These are phyloP conservation scores for Spergularia marina DNA, from an alignment of 148 eudicot genomes.

Conservation along the genomic window DNA sequence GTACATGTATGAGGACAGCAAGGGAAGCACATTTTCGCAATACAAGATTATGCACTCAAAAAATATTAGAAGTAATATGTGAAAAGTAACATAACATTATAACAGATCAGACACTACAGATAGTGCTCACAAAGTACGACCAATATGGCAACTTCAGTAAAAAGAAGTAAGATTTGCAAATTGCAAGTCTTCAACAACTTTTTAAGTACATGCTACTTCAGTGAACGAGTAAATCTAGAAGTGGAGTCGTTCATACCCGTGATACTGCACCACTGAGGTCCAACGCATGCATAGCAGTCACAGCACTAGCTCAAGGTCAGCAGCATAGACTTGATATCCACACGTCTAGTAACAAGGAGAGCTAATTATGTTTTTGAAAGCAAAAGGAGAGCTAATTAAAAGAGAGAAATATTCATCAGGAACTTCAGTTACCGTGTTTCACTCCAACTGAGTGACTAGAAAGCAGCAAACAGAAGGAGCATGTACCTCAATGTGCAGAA, in stretches of 20 bases:
- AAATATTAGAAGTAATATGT: background rate
- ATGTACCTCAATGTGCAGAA: conserved; percentile 12
- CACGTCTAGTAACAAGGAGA: background rate
- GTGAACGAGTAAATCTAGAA: background rate
- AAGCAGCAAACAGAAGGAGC: background rate
- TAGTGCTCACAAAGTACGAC: background rate
- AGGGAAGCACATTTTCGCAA: background rate
- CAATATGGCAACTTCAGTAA: background rate
- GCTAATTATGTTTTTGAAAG: background rate
- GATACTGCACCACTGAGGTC: conserved; percentile 12
- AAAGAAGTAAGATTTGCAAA: background rate
- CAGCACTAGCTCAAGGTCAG: background rate
- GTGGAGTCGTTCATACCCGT: conserved; percentile 21
- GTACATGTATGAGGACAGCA: background rate
- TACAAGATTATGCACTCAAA: background rate
- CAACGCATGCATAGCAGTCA: background rate
- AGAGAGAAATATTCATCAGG: background rate
- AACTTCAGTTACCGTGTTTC: background rate
- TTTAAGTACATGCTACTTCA: background rate
- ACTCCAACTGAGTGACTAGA: background rate
- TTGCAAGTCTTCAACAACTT: background rate
- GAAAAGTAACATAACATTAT: background rate
- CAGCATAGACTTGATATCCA: background rate
- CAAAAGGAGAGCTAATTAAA: background rate
- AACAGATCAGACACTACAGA: background rate